phyloP scores from a whole-genome alignment of 2,329 filamentous ascomycete genomes.

The Xylaria sp. region DNA sequence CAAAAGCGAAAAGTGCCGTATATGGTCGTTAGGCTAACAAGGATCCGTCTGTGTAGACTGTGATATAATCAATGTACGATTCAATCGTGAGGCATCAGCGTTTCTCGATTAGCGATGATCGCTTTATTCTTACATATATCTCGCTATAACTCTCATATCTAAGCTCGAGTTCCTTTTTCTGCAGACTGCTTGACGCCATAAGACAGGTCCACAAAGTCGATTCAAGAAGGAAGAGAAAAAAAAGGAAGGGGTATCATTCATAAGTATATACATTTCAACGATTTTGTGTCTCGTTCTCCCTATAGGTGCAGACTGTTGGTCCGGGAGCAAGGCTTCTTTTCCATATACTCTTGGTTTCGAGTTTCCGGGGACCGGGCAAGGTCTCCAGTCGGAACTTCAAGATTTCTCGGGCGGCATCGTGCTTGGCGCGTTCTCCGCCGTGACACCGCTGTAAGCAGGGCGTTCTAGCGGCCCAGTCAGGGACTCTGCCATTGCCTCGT shows the following conservation, averaged over 20 bases:
- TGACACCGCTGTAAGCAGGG: slow-evolving; percentile 74
- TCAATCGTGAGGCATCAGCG: neutral
- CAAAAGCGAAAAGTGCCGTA: neutral
- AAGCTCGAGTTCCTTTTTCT: slow-evolving; percentile 12
- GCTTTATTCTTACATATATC: neutral
- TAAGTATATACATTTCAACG: slow-evolving; percentile 20
- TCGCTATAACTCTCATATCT: slow-evolving; percentile 3
- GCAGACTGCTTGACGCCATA: neutral
- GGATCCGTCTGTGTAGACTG: neutral
- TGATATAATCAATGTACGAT: neutral
- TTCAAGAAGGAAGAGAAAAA: neutral
- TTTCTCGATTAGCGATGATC: neutral
- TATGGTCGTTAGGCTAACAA: neutral
- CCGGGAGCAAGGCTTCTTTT: neutral
- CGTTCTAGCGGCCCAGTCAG: slow-evolving; percentile 72
- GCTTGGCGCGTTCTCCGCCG: slow-evolving; percentile 69
- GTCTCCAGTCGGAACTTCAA: slow-evolving; percentile 2
- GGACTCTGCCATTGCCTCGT: slow-evolving; percentile 87
- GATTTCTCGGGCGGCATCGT: slow-evolving; percentile 52
- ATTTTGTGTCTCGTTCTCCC: neutral
- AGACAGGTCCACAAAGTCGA: neutral
- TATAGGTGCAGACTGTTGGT: neutral
- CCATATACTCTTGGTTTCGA: neutral
- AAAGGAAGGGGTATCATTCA: slow-evolving; percentile 34
- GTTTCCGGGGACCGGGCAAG: neutral